phyloP scores from a whole-genome alignment of 129 eudicot genomes.

The Helianthus tuberosus region DNA sequence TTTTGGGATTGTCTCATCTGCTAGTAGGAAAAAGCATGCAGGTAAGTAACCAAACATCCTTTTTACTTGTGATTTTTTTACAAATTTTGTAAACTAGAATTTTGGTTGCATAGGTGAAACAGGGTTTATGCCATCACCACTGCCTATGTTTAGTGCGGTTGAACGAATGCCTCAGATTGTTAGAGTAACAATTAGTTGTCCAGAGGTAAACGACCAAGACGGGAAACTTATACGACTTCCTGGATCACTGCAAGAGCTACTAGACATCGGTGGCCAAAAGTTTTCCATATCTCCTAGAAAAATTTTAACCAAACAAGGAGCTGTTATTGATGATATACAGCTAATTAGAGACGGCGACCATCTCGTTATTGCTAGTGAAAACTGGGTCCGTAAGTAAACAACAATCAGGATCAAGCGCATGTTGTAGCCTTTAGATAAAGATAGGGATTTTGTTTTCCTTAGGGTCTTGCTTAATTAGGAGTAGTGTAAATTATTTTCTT shows the following conservation, averaged over 20 bases:
- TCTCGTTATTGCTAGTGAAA: conserved; percentile 50
- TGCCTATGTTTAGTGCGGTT: conserved; percentile 17
- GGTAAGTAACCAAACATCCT: conserved; percentile 32
- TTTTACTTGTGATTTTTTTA: no score
- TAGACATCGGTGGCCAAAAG: conserved; percentile 50
- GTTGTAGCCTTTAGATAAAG: not conserved
- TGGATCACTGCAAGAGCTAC: conserved; percentile 51
- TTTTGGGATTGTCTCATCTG: conserved; percentile 68
- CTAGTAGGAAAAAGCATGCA: conserved; percentile 35
- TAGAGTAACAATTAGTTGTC: conserved; percentile 62
- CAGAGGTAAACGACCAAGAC: conserved; percentile 42
- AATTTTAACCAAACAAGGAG: conserved; percentile 57
- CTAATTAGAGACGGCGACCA: conserved; percentile 84
- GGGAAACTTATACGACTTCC: conserved; percentile 63
- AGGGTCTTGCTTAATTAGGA: not conserved
- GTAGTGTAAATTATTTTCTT: conserved; percentile 2
- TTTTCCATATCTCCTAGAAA: conserved; percentile 49
- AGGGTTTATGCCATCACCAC: conserved; percentile 32
- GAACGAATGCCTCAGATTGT: conserved; percentile 29
- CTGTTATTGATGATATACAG: conserved; percentile 54
- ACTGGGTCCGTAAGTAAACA: conserved; percentile 18
- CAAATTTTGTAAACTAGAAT: no score
- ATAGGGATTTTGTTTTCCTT: not conserved
- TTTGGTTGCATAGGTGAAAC: conserved; percentile 38
- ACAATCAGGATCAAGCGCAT: conserved; percentile 9